Conservation (phyloP, 192 early-diverging fungal genomes). For the Coemansia sp. region DNA sequence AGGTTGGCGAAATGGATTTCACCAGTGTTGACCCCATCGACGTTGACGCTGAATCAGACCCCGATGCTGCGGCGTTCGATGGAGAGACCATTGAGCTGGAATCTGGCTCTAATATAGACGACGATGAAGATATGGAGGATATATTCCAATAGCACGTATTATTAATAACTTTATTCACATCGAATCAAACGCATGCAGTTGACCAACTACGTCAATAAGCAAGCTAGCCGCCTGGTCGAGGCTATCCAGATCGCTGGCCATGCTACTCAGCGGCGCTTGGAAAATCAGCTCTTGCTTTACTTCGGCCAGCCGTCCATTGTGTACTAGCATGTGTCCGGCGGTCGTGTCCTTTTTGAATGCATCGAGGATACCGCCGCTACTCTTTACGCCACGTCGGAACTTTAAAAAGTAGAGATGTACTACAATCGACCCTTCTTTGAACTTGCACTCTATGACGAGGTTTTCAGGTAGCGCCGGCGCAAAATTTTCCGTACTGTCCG, state of each 20-base stretch:
- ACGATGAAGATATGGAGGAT: slow-evolving; percentile 55
- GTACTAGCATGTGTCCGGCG: slow-evolving; percentile 42
- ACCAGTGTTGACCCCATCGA: slow-evolving; percentile 18
- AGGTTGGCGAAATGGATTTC: slow-evolving; percentile 23
- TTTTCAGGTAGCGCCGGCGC: slow-evolving; percentile 50
- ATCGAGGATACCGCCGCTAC: slow-evolving; percentile 35
- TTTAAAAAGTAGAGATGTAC: slow-evolving; percentile 41
- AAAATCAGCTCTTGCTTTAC: slow-evolving; percentile 38
- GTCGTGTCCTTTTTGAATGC: slow-evolving; percentile 43
- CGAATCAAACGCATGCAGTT: slow-evolving; percentile 42
- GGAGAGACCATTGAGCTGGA: slow-evolving; percentile 38
- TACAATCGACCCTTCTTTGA: slow-evolving; percentile 21
- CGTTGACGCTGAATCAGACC: slow-evolving; percentile 16
- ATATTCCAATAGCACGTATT: slow-evolving; percentile 37
- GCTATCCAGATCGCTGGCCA: slow-evolving; percentile 10
- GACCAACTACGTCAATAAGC: slow-evolving; percentile 42
- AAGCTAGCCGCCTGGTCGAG: slow-evolving; percentile 29
- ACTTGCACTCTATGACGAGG: slow-evolving; percentile 38
- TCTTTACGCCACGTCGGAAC: slow-evolving; percentile 32
- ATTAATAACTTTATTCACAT: background rate
- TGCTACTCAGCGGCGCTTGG: slow-evolving; percentile 19
- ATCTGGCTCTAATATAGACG: slow-evolving; percentile 42
- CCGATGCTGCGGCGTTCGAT: background rate
- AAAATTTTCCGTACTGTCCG: slow-evolving; percentile 38
- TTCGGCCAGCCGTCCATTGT: slow-evolving; percentile 42